Percentiles rank a stretch among this genome's conserved stretches.
phyloP scores from a whole-genome alignment of 768 basidiomycete species.

The Chalciporus pseudorubinellus region DNA sequence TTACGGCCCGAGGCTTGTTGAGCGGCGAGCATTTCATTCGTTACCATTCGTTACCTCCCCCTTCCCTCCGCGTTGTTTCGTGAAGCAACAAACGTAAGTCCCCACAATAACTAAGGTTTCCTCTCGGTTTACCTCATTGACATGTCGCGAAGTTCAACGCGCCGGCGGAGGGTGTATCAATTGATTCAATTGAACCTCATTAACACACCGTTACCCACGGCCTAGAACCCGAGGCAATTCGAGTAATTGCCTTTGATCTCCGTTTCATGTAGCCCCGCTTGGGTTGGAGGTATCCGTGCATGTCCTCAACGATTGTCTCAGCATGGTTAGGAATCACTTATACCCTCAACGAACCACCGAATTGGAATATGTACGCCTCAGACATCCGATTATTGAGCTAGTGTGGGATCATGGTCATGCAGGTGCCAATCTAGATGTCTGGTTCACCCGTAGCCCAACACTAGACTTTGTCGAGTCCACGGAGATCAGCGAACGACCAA shows the following conservation, averaged over 20 bases:
- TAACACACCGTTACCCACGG: not conserved
- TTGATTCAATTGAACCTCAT: not conserved
- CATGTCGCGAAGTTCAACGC: conserved; percentile 1
- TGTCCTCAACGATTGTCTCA: not conserved
- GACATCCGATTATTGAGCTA: not conserved
- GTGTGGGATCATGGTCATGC: not conserved
- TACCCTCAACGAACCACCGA: not conserved
- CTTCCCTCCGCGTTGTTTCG: conserved; percentile 21
- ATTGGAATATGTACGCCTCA: not conserved
- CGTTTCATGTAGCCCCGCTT: not conserved
- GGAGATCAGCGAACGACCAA: not conserved
- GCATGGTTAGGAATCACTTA: not conserved
- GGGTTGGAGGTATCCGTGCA: not conserved
- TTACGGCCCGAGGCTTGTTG: conserved; percentile 18
- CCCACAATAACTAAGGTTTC: conserved; percentile 7
- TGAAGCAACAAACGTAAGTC: conserved; percentile 26
- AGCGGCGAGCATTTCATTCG: conserved; percentile 20
- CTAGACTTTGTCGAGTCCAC: not conserved
- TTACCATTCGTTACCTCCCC: conserved; percentile 16
- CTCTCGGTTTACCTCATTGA: conserved; percentile 15
- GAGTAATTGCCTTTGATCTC: conserved; percentile 13
- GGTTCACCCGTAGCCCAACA: not conserved
- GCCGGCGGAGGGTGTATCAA: not conserved
- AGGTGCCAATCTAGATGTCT: too few species aligned
- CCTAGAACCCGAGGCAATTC: conserved; percentile 1